Conservation (phyloP, 495 filamentous ascomycete species). For the Tuber melanosporum region DNA sequence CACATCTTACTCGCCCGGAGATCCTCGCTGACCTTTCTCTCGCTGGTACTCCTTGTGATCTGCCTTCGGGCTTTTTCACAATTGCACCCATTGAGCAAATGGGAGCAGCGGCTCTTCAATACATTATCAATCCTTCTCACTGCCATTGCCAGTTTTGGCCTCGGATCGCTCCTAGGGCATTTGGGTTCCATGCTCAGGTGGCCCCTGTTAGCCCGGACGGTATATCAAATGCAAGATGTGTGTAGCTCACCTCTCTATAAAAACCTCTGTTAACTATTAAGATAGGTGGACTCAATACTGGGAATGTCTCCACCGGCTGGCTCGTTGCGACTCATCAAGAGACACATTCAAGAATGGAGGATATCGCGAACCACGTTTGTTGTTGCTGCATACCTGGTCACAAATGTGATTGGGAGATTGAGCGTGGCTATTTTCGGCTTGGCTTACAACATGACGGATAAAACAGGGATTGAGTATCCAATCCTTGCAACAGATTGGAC, state of each 20-base stretch:
- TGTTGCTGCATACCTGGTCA: background rate
- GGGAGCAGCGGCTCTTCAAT: too few relatives aligned
- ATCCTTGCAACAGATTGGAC: background rate
- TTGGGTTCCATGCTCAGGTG: background rate
- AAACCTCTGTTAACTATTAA: background rate
- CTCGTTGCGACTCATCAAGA: background rate
- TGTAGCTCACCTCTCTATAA: background rate
- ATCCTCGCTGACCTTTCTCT: background rate
- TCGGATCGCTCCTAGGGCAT: background rate
- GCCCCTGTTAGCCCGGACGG: background rate
- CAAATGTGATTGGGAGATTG: background rate
- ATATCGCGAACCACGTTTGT: background rate
- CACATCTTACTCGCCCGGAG: background rate
- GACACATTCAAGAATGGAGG: background rate
- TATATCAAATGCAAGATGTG: background rate
- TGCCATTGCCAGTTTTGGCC: background rate
- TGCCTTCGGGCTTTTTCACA: background rate
- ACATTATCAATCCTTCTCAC: background rate
- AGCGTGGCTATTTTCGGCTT: background rate
- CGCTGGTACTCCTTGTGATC: background rate
- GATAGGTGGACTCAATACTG: background rate
- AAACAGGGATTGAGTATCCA: background rate
- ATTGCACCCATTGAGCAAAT: too few relatives aligned
- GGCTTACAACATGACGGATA: background rate
- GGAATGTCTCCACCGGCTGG: background rate